A percentile compares a stretch with the other conserved stretches of the same genome.
Evolutionary conservation across 805 yeast species (phyloP).

Genomic region (Zygoascus ofunaensis): DNA sequence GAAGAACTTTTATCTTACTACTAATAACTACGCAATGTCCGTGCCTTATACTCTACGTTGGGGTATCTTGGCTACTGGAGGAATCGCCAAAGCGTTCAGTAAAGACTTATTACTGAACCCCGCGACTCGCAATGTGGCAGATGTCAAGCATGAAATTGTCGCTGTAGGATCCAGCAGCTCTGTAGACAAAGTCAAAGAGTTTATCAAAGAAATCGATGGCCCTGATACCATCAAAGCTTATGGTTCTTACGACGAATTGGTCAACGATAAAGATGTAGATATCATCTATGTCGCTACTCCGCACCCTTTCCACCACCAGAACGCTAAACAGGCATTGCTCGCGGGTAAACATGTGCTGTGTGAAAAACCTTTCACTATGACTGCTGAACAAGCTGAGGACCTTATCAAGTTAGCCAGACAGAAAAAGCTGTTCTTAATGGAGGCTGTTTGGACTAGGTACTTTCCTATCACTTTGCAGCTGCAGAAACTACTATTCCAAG

Average conservation of each 20-base stretch:
- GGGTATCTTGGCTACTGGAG: constrained; percentile 26
- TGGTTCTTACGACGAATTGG: constrained; percentile 37
- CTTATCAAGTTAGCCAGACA: constrained; percentile 36
- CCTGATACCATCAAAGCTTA: constrained; percentile 13
- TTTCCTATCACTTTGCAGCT: constrained; percentile 36
- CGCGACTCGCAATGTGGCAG: constrained; percentile 18
- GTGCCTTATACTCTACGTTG: constrained; percentile 20
- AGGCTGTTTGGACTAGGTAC: constrained; percentile 37
- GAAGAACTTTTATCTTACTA: too few species aligned
- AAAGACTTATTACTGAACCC: constrained; percentile 20
- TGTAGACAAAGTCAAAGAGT: constrained; percentile 19
- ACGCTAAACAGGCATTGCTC: constrained; percentile 35
- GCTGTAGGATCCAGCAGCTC: constrained; percentile 23
- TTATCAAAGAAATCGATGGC: constrained; percentile 15
- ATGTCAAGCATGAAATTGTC: constrained; percentile 22
- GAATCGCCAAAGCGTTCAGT: constrained; percentile 22
- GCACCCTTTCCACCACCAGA: constrained; percentile 42
- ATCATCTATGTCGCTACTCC: constrained; percentile 49
- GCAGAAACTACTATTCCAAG: constrained; percentile 31
- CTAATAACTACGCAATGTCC: neutral
- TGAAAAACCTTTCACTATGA: constrained; percentile 48
- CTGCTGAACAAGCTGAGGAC: constrained; percentile 36
- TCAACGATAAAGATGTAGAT: constrained; percentile 35
- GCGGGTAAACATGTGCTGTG: constrained; percentile 44
- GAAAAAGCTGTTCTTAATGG: constrained; percentile 43